These are phyloP conservation scores for Colletotrichum euphorbiae DNA, from an alignment of 2,329 filamentous ascomycete genomes.

Conservation along the genomic window DNA sequence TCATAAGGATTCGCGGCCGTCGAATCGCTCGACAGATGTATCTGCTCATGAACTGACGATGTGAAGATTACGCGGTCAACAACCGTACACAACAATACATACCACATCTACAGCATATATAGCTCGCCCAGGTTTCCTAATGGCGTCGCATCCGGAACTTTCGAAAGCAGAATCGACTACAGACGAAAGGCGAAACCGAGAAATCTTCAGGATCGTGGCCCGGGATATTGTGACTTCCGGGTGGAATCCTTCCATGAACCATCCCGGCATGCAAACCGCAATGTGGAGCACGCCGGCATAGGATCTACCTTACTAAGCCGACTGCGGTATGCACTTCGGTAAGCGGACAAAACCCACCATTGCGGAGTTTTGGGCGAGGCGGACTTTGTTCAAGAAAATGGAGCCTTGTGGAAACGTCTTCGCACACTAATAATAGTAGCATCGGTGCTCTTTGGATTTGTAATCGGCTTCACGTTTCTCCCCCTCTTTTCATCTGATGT, in stretches of 20 bases:
- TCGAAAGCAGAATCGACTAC: neutral
- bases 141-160: neutral
- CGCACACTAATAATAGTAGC: no score
- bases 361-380: neutral
- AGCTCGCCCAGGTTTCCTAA: no score
- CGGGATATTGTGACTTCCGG: no score
- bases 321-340: neutral
- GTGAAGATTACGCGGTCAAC: neutral
- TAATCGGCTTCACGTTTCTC: conserved; percentile 10
- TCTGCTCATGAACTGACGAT: conserved; percentile 11
- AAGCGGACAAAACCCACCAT: neutral
- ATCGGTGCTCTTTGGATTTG: conserved; percentile 21
- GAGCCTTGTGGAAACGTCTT: neutral
- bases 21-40: neutral
- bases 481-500: conserved; percentile 32
- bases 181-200: neutral
- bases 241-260: neutral
- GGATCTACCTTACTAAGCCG: neutral
- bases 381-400: neutral
- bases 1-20: conserved; percentile 4
- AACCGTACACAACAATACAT: neutral
- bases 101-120: neutral
- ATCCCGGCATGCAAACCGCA: neutral
- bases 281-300: neutral
- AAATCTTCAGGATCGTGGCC: no score